A percentile compares a stretch with the other conserved stretches of the same genome.
Evolutionary conservation across 768 basidiomycete genomes (phyloP).

Genomic region (Infundibulicybe gibba): DNA sequence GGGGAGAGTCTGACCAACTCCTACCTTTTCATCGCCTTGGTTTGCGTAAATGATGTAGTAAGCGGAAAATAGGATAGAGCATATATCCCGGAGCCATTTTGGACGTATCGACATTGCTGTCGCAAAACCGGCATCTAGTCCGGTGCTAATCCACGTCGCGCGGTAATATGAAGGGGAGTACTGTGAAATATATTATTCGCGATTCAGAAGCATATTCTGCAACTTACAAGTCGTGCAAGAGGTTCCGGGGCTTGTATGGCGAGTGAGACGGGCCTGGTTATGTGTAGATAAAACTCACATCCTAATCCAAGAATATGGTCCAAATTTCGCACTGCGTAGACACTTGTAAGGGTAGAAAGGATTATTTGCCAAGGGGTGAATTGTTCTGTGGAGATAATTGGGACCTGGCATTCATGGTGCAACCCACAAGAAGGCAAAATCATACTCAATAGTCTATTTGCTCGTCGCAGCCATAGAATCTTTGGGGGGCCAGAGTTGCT

Average conservation of each 20-base stretch:
- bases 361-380: slow-evolving; percentile 98
- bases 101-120: slow-evolving; percentile 92
- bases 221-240: slow-evolving; percentile 75
- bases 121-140: slow-evolving; percentile 96
- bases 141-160: slow-evolving; percentile 92
- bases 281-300: slow-evolving; percentile 43
- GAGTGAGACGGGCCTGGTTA: background rate
- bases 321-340: slow-evolving; percentile 82
- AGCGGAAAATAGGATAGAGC: slow-evolving; percentile 76
- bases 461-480: slow-evolving; percentile 55
- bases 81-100: slow-evolving; percentile 87
- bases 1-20: background rate
- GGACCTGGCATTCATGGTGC: background rate
- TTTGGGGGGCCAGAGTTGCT: slow-evolving; percentile 65
- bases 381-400: slow-evolving; percentile 45
- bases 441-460: slow-evolving; percentile 63
- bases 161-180: slow-evolving; percentile 93
- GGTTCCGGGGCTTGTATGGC: slow-evolving; percentile 80
- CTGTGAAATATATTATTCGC: slow-evolving; percentile 33
- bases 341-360: slow-evolving; percentile 75
- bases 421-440: slow-evolving; percentile 3
- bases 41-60: slow-evolving; percentile 89
- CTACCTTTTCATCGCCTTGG: slow-evolving; percentile 94
- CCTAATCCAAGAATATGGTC: slow-evolving; percentile 83
- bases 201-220: background rate